A percentile compares a stretch with the other conserved stretches of the same genome.
Evolutionary conservation across 208 protist species (phyloP).

Genomic region (Vickermania spadyakhi): DNA sequence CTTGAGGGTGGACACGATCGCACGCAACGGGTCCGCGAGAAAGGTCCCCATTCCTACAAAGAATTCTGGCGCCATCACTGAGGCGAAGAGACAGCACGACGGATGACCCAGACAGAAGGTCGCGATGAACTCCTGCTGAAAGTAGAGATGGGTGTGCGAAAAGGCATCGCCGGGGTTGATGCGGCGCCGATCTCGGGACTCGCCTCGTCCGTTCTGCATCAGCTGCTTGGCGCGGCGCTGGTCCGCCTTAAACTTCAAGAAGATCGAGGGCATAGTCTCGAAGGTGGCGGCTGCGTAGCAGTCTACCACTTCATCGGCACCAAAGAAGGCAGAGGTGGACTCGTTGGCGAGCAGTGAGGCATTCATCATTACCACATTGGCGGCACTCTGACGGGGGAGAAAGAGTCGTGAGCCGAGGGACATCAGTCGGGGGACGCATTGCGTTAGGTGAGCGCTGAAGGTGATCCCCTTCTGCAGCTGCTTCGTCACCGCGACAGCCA

Average conservation of each 20-base stretch:
- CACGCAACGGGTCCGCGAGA: constrained; percentile 26
- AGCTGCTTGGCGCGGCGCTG: constrained; percentile 8
- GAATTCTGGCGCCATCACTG: constrained; percentile 40
- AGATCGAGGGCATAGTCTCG: constrained; percentile 46
- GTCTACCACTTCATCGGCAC: background rate
- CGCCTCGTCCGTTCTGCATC: constrained; percentile 5
- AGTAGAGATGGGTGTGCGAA: constrained; percentile 18
- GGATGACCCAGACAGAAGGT: constrained; percentile 26
- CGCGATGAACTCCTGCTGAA: constrained; percentile 46
- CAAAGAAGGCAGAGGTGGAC: background rate
- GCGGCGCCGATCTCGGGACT: constrained; percentile 4
- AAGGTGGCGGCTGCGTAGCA: constrained; percentile 30
- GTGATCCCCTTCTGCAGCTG: constrained; percentile 9
- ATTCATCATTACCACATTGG: background rate
- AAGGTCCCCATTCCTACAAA: constrained; percentile 47
- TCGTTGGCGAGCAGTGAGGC: background rate
- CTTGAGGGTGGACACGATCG: constrained; percentile 26
- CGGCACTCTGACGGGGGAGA: background rate
- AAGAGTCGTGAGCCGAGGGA: constrained; percentile 25
- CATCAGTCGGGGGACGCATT: constrained; percentile 34
- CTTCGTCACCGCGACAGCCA: background rate
- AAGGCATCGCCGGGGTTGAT: constrained; percentile 18
- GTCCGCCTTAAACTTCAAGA: constrained; percentile 42
- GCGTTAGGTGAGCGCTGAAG: constrained; percentile 33
- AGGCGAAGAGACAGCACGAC: constrained; percentile 24